A percentile compares a stretch with the other conserved stretches of the same genome.
Evolutionary conservation across 768 basidiomycete genomes (phyloP).

Genomic region (Leucosporidium scottii): DNA sequence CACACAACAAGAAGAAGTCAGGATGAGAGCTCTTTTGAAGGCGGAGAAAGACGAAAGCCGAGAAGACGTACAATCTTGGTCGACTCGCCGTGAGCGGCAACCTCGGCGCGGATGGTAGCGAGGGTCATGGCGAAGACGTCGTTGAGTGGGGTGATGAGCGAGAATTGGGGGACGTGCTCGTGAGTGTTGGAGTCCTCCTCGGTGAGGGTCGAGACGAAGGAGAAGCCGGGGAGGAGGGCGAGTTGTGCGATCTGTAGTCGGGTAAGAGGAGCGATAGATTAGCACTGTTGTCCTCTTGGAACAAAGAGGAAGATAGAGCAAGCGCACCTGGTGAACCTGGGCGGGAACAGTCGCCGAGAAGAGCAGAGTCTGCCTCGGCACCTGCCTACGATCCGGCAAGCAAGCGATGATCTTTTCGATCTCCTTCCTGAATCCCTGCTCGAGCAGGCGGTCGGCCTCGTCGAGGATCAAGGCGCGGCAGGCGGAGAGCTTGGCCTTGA

Average conservation of each 20-base stretch:
- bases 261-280: neutral
- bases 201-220: conserved; percentile 54
- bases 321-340: conserved; percentile 41
- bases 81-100: conserved; percentile 34
- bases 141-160: conserved; percentile 35
- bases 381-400: conserved; percentile 10
- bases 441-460: conserved; percentile 44
- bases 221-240: conserved; percentile 40
- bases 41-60: no score
- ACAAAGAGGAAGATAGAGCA: conserved; percentile 41
- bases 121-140: conserved; percentile 48
- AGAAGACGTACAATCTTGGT: conserved; percentile 40
- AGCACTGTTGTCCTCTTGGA: neutral
- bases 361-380: conserved; percentile 44
- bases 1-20: no score
- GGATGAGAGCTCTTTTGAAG: no score
- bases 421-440: conserved; percentile 42
- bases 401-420: conserved; percentile 38
- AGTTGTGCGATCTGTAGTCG: conserved; percentile 42
- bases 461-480: conserved; percentile 47
- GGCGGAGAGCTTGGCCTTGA: conserved; percentile 43
- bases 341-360: conserved; percentile 47
- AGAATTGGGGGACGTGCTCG: conserved; percentile 53
- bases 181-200: conserved; percentile 57
- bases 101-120: conserved; percentile 44